Evolutionary conservation across 2,329 filamentous ascomycete genomes (phyloP).

Genomic region (Nannizziopsis barbatae): DNA sequence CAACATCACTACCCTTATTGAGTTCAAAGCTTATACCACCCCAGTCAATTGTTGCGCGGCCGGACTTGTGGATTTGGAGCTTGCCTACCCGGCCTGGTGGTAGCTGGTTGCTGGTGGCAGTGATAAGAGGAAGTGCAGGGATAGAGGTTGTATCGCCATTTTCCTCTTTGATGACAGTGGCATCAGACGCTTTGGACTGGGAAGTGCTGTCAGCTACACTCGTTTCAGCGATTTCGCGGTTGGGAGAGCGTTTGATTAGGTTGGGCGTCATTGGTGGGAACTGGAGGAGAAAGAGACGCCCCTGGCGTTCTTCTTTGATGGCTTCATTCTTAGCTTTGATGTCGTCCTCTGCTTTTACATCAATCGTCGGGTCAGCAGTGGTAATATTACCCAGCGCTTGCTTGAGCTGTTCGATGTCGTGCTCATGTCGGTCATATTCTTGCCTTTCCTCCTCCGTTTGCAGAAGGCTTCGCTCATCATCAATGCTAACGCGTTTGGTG

Average conservation of each 20-base stretch:
- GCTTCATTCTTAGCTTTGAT: slow-evolving; percentile 20
- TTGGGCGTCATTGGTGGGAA: slow-evolving; percentile 53
- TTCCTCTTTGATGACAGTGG: slow-evolving; percentile 13
- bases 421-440: slow-evolving; percentile 32
- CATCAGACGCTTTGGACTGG: neutral
- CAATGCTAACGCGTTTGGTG: slow-evolving; percentile 18
- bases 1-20: slow-evolving; percentile 44
- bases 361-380: neutral
- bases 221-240: slow-evolving; percentile 17
- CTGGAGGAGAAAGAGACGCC: slow-evolving; percentile 53
- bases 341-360: neutral
- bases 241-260: slow-evolving; percentile 33
- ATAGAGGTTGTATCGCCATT: slow-evolving; percentile 5
- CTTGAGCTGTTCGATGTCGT: slow-evolving; percentile 32
- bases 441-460: slow-evolving; percentile 34
- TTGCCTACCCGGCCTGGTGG: slow-evolving; percentile 49
- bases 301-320: slow-evolving; percentile 35
- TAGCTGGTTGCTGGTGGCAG: slow-evolving; percentile 33
- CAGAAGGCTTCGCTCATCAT: slow-evolving; percentile 27
- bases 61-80: slow-evolving; percentile 50
- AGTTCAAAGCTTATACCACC: slow-evolving; percentile 50
- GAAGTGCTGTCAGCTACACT: slow-evolving; percentile 2
- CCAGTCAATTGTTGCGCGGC: slow-evolving; percentile 52
- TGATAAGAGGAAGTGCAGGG: slow-evolving; percentile 26
- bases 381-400: slow-evolving; percentile 23